A percentile compares a stretch with the other conserved stretches of the same genome.
phyloP scores from a whole-genome alignment of 441 rosid species.

The Pelargonium citronellum region DNA sequence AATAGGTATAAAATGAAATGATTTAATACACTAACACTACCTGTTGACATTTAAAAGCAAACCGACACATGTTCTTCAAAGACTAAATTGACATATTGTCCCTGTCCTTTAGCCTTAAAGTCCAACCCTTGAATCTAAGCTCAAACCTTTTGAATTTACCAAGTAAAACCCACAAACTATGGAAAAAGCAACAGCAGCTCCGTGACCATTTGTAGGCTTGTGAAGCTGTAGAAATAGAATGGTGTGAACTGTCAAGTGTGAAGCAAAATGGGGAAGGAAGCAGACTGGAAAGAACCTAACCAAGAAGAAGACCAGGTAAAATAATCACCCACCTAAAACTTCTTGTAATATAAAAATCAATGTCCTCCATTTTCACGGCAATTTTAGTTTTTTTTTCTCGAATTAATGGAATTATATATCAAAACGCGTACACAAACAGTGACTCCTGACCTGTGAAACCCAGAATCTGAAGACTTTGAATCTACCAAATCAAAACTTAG shows the following conservation, averaged over 20 bases:
- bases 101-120: neutral
- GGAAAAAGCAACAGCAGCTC: too few species aligned
- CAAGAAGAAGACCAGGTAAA: conserved; percentile 5
- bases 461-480: too few species aligned
- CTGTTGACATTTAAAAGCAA: neutral
- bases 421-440: neutral
- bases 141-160: too few species aligned
- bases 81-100: neutral
- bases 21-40: too few species aligned
- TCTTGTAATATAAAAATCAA: neutral
- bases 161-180: too few species aligned
- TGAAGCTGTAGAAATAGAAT: neutral
- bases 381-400: neutral
- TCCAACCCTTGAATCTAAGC: neutral
- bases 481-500: too few species aligned
- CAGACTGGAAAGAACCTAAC: neutral
- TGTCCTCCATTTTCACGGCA: neutral
- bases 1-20: too few species aligned
- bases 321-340: neutral
- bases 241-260: neutral
- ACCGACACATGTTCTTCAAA: conserved; percentile 5
- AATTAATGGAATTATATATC: neutral
- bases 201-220: neutral
- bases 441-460: neutral
- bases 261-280: neutral